Conservation (phyloP, 73 alveolate species). For the Tetrahymena borealis region DNA sequence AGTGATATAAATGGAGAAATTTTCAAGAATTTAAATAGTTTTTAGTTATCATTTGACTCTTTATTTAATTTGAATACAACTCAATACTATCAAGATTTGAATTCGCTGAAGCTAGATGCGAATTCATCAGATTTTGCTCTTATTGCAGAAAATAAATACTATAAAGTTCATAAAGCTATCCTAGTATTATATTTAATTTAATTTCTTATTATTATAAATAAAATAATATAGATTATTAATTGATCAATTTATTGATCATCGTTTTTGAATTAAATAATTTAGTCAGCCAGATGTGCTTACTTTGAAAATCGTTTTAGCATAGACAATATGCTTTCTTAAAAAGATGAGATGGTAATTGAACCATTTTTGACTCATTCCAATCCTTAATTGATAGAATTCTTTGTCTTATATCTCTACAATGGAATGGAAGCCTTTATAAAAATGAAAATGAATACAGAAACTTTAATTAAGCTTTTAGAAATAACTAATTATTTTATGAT, state of each 20-base stretch:
- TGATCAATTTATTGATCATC: neutral
- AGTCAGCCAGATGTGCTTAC: neutral
- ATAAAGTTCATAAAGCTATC: neutral
- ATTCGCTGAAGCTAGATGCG: neutral
- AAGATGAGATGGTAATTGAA: neutral
- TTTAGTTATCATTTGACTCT: neutral
- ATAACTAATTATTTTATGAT: neutral
- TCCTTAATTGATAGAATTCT: neutral
- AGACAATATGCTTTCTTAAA: neutral
- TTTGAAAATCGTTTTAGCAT: neutral
- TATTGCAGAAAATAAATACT: neutral
- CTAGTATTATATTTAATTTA: neutral
- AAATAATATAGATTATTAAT: neutral
- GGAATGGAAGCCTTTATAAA: neutral
- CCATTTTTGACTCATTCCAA: neutral
- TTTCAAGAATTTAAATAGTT: neutral
- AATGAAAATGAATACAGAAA: neutral
- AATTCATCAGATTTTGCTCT: neutral
- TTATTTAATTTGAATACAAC: neutral
- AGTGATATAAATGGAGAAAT: neutral
- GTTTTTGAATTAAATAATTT: too few species aligned
- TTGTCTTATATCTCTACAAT: neutral
- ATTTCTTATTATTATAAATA: neutral
- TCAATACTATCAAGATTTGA: neutral
- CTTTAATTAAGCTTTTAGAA: neutral